These are phyloP conservation scores for Penicillium sp. DNA, from an alignment of 2,329 filamentous ascomycete species.

Conservation along the genomic window DNA sequence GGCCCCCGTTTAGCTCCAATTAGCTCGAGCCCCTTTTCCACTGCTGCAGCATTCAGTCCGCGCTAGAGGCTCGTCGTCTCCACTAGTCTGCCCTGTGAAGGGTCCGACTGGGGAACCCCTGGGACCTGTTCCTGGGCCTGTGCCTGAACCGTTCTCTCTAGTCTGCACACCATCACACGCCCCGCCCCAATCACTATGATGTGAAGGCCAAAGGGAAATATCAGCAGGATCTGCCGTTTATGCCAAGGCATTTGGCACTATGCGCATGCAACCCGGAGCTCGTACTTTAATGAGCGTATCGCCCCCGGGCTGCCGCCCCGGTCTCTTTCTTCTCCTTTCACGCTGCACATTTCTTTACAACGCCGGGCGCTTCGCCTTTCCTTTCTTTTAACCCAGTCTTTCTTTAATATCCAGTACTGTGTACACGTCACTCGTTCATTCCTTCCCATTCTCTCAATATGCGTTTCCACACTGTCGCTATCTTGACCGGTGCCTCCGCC, in stretches of 20 bases:
- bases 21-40: constrained; percentile 3
- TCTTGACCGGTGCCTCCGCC: constrained; percentile 31
- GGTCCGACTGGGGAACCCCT: constrained; percentile 18
- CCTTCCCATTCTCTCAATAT: constrained; percentile 19
- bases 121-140: constrained; percentile 18
- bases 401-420: constrained; percentile 23
- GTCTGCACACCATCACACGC: constrained; percentile 1
- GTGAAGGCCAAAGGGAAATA: not conserved
- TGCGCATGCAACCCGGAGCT: not conserved
- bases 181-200: constrained; percentile 5
- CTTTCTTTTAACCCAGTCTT: constrained; percentile 25
- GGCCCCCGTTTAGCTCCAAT: constrained; percentile 4
- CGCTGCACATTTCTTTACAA: constrained; percentile 2
- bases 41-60: not conserved
- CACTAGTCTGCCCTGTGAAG: not conserved
- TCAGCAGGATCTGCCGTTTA: not conserved
- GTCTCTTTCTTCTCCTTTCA: constrained; percentile 14
- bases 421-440: constrained; percentile 12
- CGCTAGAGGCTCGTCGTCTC: not conserved
- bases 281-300: constrained; percentile 14
- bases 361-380: constrained; percentile 14
- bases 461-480: constrained; percentile 30
- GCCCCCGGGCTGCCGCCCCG: constrained; percentile 8
- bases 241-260: not conserved
- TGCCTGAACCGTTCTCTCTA: constrained; percentile 18